phyloP scores from a whole-genome alignment of 2,329 filamentous ascomycete genomes.

The Talaromyces pinophilus region DNA sequence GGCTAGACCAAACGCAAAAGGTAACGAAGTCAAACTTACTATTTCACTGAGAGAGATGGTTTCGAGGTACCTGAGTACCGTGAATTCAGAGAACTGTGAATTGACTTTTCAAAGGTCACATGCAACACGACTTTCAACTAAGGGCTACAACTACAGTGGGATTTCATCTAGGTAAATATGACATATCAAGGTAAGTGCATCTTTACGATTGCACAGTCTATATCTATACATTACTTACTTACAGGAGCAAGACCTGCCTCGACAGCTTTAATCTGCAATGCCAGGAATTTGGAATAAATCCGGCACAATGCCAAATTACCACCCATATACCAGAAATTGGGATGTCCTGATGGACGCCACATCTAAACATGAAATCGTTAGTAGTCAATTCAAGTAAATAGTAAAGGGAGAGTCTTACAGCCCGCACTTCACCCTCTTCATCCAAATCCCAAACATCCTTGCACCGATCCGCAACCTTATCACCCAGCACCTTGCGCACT shows the following conservation, averaged over 20 bases:
- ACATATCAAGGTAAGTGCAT: neutral
- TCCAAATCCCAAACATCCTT: conserved; percentile 64
- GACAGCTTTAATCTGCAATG: conserved; percentile 53
- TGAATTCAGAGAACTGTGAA: neutral
- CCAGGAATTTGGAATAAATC: conserved; percentile 58
- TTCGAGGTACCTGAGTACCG: neutral
- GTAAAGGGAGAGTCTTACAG: conserved; percentile 29
- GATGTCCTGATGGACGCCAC: conserved; percentile 63
- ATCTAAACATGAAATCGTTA: conserved; percentile 22
- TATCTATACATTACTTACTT: neutral
- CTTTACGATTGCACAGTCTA: neutral
- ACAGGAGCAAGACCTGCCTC: conserved; percentile 41
- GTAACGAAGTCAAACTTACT: neutral
- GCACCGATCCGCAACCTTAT: conserved; percentile 60
- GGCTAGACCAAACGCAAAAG: neutral
- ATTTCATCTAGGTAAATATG: neutral
- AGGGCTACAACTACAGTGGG: neutral
- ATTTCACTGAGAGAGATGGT: neutral
- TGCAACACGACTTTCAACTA: neutral
- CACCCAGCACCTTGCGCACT: conserved; percentile 63
- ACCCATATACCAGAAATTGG: conserved; percentile 67
- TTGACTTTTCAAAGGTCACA: too few relatives aligned
- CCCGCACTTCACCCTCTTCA: conserved; percentile 56
- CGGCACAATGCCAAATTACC: conserved; percentile 65
- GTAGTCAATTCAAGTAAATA: neutral